Evolutionary conservation across 352 stramenopile species (phyloP).

Genomic region (Aphanomyces astaci): DNA sequence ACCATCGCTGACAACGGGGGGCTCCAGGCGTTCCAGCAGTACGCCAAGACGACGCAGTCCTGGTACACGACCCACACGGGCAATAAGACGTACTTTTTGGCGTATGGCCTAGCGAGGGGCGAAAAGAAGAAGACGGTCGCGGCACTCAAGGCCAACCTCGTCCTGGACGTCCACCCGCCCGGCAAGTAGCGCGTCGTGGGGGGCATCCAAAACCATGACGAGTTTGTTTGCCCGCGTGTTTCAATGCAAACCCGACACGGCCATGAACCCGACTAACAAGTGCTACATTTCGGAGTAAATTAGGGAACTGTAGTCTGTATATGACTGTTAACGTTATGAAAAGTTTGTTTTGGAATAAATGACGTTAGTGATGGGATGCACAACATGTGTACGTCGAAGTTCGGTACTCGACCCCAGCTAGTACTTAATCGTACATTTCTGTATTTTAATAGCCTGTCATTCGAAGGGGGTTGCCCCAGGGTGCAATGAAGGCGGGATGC

Average conservation of each 20-base stretch:
- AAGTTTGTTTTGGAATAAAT: too few species aligned
- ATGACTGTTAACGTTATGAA: background rate
- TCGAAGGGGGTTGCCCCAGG: too few species aligned
- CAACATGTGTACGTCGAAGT: too few species aligned
- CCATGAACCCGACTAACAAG: slow-evolving; percentile 61
- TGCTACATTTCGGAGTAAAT: slow-evolving; percentile 67
- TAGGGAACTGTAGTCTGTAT: background rate
- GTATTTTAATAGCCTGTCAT: too few species aligned
- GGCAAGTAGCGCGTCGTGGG: slow-evolving; percentile 60
- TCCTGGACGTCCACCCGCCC: slow-evolving; percentile 44
- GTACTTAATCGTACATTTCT: too few species aligned
- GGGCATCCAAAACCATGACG: slow-evolving; percentile 50
- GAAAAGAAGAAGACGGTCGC: slow-evolving; percentile 45
- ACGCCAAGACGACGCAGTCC: slow-evolving; percentile 26
- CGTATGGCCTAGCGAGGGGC: slow-evolving; percentile 61
- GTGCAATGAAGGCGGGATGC: too few species aligned
- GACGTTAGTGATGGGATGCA: too few species aligned
- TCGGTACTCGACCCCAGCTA: too few species aligned
- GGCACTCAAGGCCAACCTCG: slow-evolving; percentile 39
- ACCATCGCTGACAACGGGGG: slow-evolving; percentile 89
- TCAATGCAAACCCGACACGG: slow-evolving; percentile 37
- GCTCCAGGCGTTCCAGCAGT: slow-evolving; percentile 77
- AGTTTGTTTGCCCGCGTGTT: slow-evolving; percentile 57
- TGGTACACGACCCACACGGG: slow-evolving; percentile 4
- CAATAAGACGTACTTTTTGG: slow-evolving; percentile 53